Evolutionary conservation across 768 basidiomycete species (phyloP), one percentile per base, ranked within the genome.

Genomic region (Mrakia blollopis): DNA sequence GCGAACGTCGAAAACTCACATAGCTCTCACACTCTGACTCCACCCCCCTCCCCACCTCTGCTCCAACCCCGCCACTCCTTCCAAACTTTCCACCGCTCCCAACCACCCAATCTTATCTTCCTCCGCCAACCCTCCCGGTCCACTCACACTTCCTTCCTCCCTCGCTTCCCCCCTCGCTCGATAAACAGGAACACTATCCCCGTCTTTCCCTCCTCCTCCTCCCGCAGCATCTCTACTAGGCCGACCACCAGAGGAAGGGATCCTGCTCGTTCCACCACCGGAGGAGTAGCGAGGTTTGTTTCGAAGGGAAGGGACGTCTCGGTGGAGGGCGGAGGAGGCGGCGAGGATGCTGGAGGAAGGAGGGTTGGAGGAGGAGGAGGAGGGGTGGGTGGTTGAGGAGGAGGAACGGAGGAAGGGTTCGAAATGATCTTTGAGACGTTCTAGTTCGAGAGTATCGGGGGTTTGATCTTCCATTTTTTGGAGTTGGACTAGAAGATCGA

Each of bases 381-480:
- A 32, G 2, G 68, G 4, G 81, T 28, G 0, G 80, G 72, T 23
- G 80, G 70, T 41, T n/a, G 83, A 78, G 0, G 80, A 77, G 18
- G 78, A 67, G 32, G 81, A 76, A 85, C 93, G 90, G 84, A 99
- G 85, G 86, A 93, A 92, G 74, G 93, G 92, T 83, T 98, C 97
- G 86, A 98, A 94, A 84, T 98, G 95, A 81, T 97, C 94, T 85
- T 96, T 96, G 80, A 99, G 84, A 78, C 91, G 89, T 80, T 99
- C 97, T 81, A 97, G 94, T 84, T 97, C 95, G 79, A 94, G 85
- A 16, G 89, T 88, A 76, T 92, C 93, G 14, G 91, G 89, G 0
- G 91, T 90, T 32, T 90, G 90, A 80, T 95, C 92, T 86, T 96
- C 92, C 76, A 87, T 88, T 84, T 91, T 93, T 82, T 97, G 94